Conservation (phyloP, 495 filamentous ascomycete genomes). For the Glutinoglossum americanum region DNA sequence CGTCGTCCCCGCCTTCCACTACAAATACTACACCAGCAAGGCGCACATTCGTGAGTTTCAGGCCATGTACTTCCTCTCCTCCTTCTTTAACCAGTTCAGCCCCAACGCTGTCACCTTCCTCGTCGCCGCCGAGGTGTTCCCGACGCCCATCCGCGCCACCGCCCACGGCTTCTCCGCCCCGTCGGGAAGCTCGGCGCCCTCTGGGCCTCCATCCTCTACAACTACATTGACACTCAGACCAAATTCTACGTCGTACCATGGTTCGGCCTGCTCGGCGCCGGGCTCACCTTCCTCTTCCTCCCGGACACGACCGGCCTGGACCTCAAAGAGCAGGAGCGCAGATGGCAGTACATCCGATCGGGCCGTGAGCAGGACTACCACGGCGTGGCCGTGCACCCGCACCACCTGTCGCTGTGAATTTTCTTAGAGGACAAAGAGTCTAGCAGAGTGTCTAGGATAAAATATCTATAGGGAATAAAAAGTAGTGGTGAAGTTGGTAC, state of each 20-base stretch:
- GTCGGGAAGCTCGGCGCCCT: conserved; percentile 68
- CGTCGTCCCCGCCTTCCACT: conserved; percentile 65
- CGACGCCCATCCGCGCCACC: conserved; percentile 71
- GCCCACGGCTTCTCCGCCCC: conserved; percentile 81
- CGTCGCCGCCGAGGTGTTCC: conserved; percentile 77
- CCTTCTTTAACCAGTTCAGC: conserved; percentile 93
- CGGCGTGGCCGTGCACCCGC: conserved; percentile 67
- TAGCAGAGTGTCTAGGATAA: too few species aligned
- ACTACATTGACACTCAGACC: conserved; percentile 56
- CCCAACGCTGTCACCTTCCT: conserved; percentile 78
- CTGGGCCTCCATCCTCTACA: conserved; percentile 63
- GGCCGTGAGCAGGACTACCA: conserved; percentile 64
- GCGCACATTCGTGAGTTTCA: conserved; percentile 59
- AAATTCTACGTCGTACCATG: conserved; percentile 81
- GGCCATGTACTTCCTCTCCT: conserved; percentile 79
- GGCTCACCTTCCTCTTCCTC: conserved; percentile 60
- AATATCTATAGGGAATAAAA: too few species aligned
- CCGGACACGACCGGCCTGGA: conserved; percentile 86
- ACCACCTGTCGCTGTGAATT: conserved; percentile 67
- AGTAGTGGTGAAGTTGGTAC: too few species aligned
- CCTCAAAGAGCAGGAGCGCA: conserved; percentile 81
- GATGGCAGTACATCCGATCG: conserved; percentile 57
- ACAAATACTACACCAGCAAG: conserved; percentile 46
- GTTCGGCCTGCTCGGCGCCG: conserved; percentile 68
- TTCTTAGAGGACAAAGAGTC: too few species aligned